A percentile compares a stretch with the other conserved stretches of the same genome.
phyloP scores from a whole-genome alignment of 495 filamentous ascomycete genomes.

The Talaromyces trachyspermus region DNA sequence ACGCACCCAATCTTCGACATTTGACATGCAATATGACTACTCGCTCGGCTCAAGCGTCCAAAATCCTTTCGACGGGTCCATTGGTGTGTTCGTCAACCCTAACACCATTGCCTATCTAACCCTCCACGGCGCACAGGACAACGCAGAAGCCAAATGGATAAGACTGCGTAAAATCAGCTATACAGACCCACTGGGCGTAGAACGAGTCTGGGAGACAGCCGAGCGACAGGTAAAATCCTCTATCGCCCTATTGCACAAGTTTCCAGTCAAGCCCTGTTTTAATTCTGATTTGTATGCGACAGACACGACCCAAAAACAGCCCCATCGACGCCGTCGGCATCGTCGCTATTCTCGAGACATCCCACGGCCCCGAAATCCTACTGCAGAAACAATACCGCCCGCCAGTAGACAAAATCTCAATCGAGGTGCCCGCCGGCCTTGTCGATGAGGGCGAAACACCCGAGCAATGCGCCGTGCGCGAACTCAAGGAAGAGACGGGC shows the following conservation, averaged over 20 bases:
- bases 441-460: conserved; percentile 76
- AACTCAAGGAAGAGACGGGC: conserved; percentile 90
- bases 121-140: conserved; percentile 22
- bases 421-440: conserved; percentile 82
- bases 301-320: conserved; percentile 59
- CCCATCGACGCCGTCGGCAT: conserved; percentile 88
- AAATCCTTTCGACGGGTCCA: conserved; percentile 42
- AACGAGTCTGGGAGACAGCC: conserved; percentile 74
- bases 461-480: conserved; percentile 74
- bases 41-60: conserved; percentile 20
- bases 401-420: conserved; percentile 66
- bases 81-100: conserved; percentile 34
- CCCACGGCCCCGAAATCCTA: conserved; percentile 64
- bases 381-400: conserved; percentile 87
- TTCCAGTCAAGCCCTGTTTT: not conserved
- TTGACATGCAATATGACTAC: not conserved
- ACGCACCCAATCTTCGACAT: not conserved
- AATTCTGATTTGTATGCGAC: not conserved
- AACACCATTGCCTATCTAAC: not conserved
- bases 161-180: conserved; percentile 67
- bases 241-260: not conserved
- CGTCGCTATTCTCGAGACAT: conserved; percentile 73
- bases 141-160: conserved; percentile 64
- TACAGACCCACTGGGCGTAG: conserved; percentile 57
- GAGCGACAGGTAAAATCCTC: conserved; percentile 49